Base-by-base conservation (phyloP, 345 rosid genomes). In the Populus nigra region DNA sequence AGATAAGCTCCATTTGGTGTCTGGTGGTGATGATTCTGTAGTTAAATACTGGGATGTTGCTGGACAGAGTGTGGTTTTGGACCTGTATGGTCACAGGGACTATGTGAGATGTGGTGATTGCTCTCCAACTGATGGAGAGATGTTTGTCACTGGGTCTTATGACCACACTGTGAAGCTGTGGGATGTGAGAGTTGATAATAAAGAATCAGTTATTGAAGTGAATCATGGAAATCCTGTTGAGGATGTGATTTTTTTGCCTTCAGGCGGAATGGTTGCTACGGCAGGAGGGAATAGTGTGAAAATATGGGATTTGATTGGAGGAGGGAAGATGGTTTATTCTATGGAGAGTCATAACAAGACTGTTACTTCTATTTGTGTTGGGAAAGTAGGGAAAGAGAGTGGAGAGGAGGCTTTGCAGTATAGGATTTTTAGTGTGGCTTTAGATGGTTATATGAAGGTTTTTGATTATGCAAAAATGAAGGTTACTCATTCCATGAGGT, bases 1-100 rank as follows among this genome's bases (percentile, higher is more conserved):
- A 18, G 99, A 96, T 71, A 96, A 92, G 91, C 92, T 93, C 35
- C 99, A 92, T 76, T 79, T 96, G 73, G 84, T 96, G 4, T 93
- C 99, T 1, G 98, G 98, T 29, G 97, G 99, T 0, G 99, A 96
- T 70, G 99, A 96, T 47, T 91, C 89, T 5, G 74, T 95, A 4
- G 99, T 95, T 27, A 95, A 95, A 79, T 95, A 91, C 70, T 95
- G 98, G 99, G 99, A 95, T 73, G 98, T 95, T 31, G 92, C 94
- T 2, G 92, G 87, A 2, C 89, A 85, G 78, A 88, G 75, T 18
- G 90, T 89, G 73, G 79, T 93, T 4, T 77, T 83, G 77, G 87
- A 96, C 79, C 79, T 96, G 36, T 0, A 80, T 27, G 98, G 98
- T 25, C 99, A 96, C 71, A 93, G 88, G 82, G 99, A 96, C 78